Conservation (phyloP, 495 filamentous ascomycete genomes). For the Neurospora pannonica region DNA sequence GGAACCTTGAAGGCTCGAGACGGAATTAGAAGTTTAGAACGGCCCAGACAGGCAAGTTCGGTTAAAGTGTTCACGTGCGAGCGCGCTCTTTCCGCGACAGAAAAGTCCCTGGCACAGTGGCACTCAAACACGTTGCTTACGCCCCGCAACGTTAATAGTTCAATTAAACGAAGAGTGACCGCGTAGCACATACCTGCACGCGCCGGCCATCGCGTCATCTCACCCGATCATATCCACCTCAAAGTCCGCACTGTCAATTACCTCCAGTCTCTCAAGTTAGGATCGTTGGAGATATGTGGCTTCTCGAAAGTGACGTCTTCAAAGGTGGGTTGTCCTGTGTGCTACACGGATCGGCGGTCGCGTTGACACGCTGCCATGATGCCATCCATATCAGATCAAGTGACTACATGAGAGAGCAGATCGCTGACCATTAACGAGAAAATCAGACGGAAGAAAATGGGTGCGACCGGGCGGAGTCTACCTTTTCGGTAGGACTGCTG, state of each 20-base stretch:
- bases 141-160: not conserved
- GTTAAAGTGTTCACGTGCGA: conserved; percentile 8
- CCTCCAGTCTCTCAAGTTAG: not conserved
- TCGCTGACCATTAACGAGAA: not conserved
- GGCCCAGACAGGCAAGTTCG: not conserved
- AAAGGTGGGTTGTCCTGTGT: conserved; percentile 26
- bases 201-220: not conserved
- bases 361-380: not conserved
- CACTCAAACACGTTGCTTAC: conserved; percentile 4
- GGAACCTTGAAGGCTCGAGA: not conserved
- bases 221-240: not conserved
- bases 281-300: conserved; percentile 40
- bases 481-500: conserved; percentile 59
- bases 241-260: not conserved
- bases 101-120: not conserved
- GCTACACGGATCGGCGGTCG: not conserved
- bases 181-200: not conserved
- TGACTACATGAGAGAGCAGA: not conserved
- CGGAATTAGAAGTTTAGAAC: not conserved
- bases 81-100: conserved; percentile 12
- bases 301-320: conserved; percentile 47
- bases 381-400: not conserved
- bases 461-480: conserved; percentile 73
- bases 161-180: not conserved
- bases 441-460: conserved; percentile 58